Evolutionary conservation across 2,329 filamentous ascomycete species (phyloP), one percentile per base, ranked within the genome.

Genomic region (Nemania bipapillata): DNA sequence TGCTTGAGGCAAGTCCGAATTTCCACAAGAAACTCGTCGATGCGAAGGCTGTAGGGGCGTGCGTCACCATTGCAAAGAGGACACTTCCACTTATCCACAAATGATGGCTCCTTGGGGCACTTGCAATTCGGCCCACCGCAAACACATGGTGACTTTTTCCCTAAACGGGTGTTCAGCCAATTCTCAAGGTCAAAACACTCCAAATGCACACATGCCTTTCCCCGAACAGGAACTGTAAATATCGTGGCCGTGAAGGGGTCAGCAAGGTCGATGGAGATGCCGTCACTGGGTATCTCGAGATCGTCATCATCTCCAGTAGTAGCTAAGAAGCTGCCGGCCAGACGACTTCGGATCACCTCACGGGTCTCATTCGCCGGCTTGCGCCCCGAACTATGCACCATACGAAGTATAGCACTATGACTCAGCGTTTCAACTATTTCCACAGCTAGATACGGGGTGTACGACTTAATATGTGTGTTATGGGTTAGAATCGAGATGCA

Each of bases 171-270:
- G 15, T 84, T 79, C 8, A 99, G 86, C 83, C 93, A 98, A 0
- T 88, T 94, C 22, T 91, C 86, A 7, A 97, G 87, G 77, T 98
- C 95, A 77, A 98, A 97, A 77, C 94, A 97, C 77, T 97, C 93
- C 40, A 91, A 83, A 77, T 99, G 95, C 26, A 83, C 82, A 78
- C 96, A 99, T 2, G 79, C 74, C 7, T 75, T 81, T 28, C 93
- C 90, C 30, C 94, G 90, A 1, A 90, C 92, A 0, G 96, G 95
- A 0, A 86, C 84, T 4, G 86, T 82, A 77, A 92, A 94, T 11
- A 96, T 85, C 12, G 76, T 81, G 1, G 86, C 82, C 65, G 83
- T 90, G 75, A 92, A 92, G 0, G 91, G 90, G 77, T 93, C 91
- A 0, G 88, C 82, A 15, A 94, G 80, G 68, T 89, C 86, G 62